These are phyloP conservation scores for Pythium rishiriense DNA, from an alignment of 352 stramenopile species.

Conservation along the genomic window DNA sequence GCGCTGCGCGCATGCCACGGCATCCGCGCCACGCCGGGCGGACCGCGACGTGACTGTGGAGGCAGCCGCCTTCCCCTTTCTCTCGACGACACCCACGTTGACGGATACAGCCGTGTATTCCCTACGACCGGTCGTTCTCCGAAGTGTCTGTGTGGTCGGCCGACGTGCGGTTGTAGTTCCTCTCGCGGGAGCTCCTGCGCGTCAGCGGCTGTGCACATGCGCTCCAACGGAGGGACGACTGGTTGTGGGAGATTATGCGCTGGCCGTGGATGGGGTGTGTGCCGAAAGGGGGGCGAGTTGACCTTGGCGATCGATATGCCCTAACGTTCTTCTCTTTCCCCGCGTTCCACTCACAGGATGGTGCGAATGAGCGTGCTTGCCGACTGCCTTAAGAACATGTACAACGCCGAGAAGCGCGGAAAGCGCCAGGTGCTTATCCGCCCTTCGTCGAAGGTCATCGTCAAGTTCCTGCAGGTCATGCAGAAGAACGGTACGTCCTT, in stretches of 20 bases:
- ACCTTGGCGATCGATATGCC: slow-evolving; percentile 56
- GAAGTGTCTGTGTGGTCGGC: background rate
- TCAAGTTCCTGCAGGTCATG: slow-evolving; percentile 99
- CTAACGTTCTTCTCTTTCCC: slow-evolving; percentile 35
- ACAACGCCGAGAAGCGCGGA: slow-evolving; percentile 99
- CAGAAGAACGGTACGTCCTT: slow-evolving; percentile 96
- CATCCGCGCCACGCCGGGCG: slow-evolving; percentile 18
- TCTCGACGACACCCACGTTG: background rate
- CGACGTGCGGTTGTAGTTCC: slow-evolving; percentile 14
- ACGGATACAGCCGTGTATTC: background rate
- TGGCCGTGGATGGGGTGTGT: background rate
- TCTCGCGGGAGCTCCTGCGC: slow-evolving; percentile 4
- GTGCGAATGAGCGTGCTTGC: slow-evolving; percentile 99
- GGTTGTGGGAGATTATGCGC: background rate
- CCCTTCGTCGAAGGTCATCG: slow-evolving; percentile 99
- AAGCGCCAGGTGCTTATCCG: slow-evolving; percentile 99
- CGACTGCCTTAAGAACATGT: slow-evolving; percentile 99
- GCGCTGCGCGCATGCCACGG: slow-evolving; percentile 11
- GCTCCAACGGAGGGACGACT: background rate
- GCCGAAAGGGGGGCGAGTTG: slow-evolving; percentile 32
- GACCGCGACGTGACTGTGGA: slow-evolving; percentile 58
- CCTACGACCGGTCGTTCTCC: background rate
- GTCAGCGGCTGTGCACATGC: background rate
- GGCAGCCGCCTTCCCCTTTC: slow-evolving; percentile 41
- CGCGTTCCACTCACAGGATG: slow-evolving; percentile 90